phyloP scores from a whole-genome alignment of 2,329 filamentous ascomycete species.

The Alternaria arbusti region DNA sequence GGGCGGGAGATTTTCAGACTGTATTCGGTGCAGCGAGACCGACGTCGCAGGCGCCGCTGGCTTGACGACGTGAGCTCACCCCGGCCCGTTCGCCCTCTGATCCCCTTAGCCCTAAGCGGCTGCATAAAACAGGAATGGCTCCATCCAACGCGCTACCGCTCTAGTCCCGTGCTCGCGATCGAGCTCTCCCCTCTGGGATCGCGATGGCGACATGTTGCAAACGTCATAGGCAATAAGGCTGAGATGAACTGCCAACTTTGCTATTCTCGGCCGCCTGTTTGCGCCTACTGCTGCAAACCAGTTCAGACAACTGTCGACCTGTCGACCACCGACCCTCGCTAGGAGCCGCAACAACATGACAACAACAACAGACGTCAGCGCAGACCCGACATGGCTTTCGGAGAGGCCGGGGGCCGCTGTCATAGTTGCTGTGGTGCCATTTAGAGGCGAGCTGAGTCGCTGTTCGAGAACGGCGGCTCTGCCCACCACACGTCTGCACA shows the following conservation, averaged over 20 bases:
- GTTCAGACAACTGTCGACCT: slow-evolving; percentile 13
- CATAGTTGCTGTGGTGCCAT: slow-evolving; percentile 18
- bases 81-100: slow-evolving; percentile 40
- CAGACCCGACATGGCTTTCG: slow-evolving; percentile 20
- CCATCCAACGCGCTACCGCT: slow-evolving; percentile 32
- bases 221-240: slow-evolving; percentile 44
- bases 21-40: slow-evolving; percentile 38
- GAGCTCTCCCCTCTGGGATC: slow-evolving; percentile 35
- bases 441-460: slow-evolving; percentile 35
- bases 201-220: slow-evolving; percentile 29
- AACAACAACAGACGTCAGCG: slow-evolving; percentile 19
- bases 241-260: slow-evolving; percentile 32
- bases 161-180: slow-evolving; percentile 36
- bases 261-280: slow-evolving; percentile 13
- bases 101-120: slow-evolving; percentile 30
- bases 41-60: slow-evolving; percentile 33
- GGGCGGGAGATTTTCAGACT: slow-evolving; percentile 35
- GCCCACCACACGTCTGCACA: slow-evolving; percentile 37
- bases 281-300: slow-evolving; percentile 12
- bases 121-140: slow-evolving; percentile 41
- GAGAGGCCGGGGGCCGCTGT: slow-evolving; percentile 34
- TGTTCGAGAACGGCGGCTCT: slow-evolving; percentile 40
- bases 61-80: slow-evolving; percentile 24
- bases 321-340: slow-evolving; percentile 5
- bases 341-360: slow-evolving; percentile 7